Evolutionary conservation across 371 early-diverging fungal species (phyloP).

Genomic region (Sporodiniella umbellata): DNA sequence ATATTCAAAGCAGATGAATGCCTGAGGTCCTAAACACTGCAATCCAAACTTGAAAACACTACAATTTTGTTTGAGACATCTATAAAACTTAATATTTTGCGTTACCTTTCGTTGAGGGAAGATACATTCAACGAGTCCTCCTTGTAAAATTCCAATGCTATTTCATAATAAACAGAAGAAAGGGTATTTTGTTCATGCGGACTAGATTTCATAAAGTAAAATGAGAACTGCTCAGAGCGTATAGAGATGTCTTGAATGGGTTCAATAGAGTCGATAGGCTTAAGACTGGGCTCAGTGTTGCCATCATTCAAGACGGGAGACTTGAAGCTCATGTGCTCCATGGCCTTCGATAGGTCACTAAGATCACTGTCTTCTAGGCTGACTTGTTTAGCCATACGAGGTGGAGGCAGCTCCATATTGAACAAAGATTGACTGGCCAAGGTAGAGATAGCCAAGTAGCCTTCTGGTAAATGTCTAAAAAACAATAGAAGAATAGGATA

Average conservation of each 20-base stretch:
- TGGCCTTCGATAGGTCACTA: slow-evolving; percentile 4
- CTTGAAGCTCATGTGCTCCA: background rate
- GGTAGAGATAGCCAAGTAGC: slow-evolving; percentile 21
- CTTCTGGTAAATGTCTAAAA: slow-evolving; percentile 27
- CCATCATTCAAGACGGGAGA: background rate
- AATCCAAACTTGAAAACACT: slow-evolving; percentile 25
- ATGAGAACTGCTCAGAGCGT: background rate
- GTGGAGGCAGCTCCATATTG: slow-evolving; percentile 20
- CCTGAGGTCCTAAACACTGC: slow-evolving; percentile 6
- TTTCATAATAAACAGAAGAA: slow-evolving; percentile 39
- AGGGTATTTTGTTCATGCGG: background rate
- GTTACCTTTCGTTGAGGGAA: slow-evolving; percentile 8
- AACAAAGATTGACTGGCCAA: slow-evolving; percentile 8
- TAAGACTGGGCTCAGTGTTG: slow-evolving; percentile 21
- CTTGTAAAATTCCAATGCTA: slow-evolving; percentile 10
- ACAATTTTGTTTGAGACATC: background rate
- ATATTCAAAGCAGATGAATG: slow-evolving; percentile 26
- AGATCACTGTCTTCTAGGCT: slow-evolving; percentile 10
- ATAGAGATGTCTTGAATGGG: background rate
- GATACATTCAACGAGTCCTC: slow-evolving; percentile 7
- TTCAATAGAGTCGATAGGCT: slow-evolving; percentile 13
- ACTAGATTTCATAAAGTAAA: background rate
- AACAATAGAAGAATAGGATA: too few relatives aligned
- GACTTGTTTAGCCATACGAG: slow-evolving; percentile 4
- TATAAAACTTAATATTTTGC: background rate